These are phyloP conservation scores for Saccharomycopsis babjevae DNA, from an alignment of 805 yeast genomes.

Conservation along the genomic window DNA sequence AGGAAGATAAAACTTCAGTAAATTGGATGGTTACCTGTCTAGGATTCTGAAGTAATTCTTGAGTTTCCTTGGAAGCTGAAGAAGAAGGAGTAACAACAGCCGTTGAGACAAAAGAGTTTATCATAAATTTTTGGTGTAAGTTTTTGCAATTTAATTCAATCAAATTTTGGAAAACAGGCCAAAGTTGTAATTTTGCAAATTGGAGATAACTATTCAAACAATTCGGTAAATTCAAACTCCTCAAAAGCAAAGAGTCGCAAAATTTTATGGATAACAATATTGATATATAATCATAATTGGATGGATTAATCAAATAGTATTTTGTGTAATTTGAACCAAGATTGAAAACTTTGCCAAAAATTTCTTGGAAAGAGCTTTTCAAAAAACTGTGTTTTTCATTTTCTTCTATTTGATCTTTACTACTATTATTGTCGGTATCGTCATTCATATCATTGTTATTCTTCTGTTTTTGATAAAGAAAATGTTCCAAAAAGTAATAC, in stretches of 20 bases:
- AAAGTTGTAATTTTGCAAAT: slow-evolving; percentile 52
- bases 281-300: slow-evolving; percentile 66
- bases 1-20: slow-evolving; percentile 59
- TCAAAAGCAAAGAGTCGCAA: slow-evolving; percentile 52
- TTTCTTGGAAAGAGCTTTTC: slow-evolving; percentile 23
- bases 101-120: slow-evolving; percentile 10
- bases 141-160: slow-evolving; percentile 72
- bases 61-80: neutral
- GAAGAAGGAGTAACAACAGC: neutral
- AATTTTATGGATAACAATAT: slow-evolving; percentile 64
- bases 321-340: slow-evolving; percentile 41
- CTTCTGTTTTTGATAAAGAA: slow-evolving; percentile 41
- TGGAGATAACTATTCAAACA: slow-evolving; percentile 66
- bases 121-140: slow-evolving; percentile 42
- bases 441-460: slow-evolving; percentile 18
- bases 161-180: slow-evolving; percentile 79
- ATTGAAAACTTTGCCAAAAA: slow-evolving; percentile 43
- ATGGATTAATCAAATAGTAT: slow-evolving; percentile 24
- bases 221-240: slow-evolving; percentile 56
- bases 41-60: neutral
- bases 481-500: slow-evolving; percentile 63
- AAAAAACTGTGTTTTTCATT: neutral
- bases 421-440: neutral
- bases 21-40: slow-evolving; percentile 59
- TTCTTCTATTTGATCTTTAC: neutral